A percentile compares a stretch with the other conserved stretches of the same genome.
Conservation (phyloP, 768 basidiomycete genomes). For the Boletus patriciae region DNA sequence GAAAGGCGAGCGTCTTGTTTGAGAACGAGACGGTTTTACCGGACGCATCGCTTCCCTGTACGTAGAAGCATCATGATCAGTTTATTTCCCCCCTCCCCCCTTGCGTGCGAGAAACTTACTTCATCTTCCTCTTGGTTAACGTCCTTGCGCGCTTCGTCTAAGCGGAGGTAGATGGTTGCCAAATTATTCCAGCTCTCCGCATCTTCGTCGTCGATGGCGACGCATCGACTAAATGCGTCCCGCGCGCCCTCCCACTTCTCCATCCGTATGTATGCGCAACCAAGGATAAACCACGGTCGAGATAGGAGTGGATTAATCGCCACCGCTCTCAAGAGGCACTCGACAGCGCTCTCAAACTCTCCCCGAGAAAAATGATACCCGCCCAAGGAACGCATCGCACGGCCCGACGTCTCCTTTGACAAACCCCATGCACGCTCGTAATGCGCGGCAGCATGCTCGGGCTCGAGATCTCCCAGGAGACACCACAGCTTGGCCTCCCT, state of each 20-base stretch:
- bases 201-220: constrained; percentile 92
- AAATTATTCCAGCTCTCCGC: constrained; percentile 98
- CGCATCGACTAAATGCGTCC: constrained; percentile 82
- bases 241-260: constrained; percentile 85
- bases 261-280: constrained; percentile 79
- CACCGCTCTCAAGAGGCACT: constrained; percentile 71
- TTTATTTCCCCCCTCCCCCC: not conserved
- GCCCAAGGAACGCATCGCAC: constrained; percentile 91
- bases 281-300: constrained; percentile 97
- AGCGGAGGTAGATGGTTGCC: constrained; percentile 88
- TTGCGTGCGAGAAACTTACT: constrained; percentile 9
- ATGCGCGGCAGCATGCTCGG: constrained; percentile 62
- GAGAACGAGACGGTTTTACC: constrained; percentile 51
- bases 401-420: constrained; percentile 76
- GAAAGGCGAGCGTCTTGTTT: constrained; percentile 87
- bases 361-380: constrained; percentile 73
- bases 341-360: constrained; percentile 61
- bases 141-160: constrained; percentile 49
- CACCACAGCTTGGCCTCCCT: constrained; percentile 94
- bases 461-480: constrained; percentile 89
- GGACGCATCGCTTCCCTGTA: constrained; percentile 22
- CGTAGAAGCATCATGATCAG: constrained; percentile 18
- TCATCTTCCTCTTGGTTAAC: constrained; percentile 33
- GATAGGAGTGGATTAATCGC: constrained; percentile 84
- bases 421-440: constrained; percentile 85